Evolutionary conservation across 2,329 filamentous ascomycete genomes (phyloP).

Genomic region (Alternaria sp.): DNA sequence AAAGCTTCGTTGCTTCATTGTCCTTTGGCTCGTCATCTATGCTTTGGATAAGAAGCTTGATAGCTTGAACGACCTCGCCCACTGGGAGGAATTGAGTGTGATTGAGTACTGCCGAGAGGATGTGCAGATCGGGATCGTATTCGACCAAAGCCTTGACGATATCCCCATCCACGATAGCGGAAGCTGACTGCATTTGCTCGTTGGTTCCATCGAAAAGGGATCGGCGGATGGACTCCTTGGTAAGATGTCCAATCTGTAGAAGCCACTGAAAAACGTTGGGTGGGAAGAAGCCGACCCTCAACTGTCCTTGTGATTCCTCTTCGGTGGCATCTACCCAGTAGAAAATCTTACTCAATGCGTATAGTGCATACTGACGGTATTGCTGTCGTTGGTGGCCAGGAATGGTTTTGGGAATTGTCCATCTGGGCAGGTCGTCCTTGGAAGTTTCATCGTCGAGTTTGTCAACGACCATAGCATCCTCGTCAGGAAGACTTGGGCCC

Average conservation of each 20-base stretch:
- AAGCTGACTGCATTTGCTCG: constrained; percentile 53
- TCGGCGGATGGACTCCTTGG: constrained; percentile 53
- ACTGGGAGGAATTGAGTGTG: constrained; percentile 68
- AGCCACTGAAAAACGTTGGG: constrained; percentile 65
- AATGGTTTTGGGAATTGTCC: constrained; percentile 50
- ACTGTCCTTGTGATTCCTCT: constrained; percentile 18
- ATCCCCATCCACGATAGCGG: constrained; percentile 63
- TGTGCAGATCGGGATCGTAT: constrained; percentile 71
- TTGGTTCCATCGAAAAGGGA: constrained; percentile 41
- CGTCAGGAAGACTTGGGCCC: constrained; percentile 23
- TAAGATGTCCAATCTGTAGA: constrained; percentile 61
- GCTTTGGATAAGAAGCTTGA: constrained; percentile 72
- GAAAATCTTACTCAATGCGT: constrained; percentile 59
- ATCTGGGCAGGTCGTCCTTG: constrained; percentile 51
- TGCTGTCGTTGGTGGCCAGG: constrained; percentile 58
- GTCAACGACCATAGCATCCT: constrained; percentile 23
- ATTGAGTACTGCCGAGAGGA: constrained; percentile 70
- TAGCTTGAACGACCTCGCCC: constrained; percentile 69
- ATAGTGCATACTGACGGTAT: constrained; percentile 70
- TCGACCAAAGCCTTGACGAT: constrained; percentile 67
- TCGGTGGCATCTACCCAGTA: constrained; percentile 26
- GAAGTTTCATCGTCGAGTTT: constrained; percentile 21
- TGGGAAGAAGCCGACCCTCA: constrained; percentile 55
- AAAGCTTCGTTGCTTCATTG: constrained; percentile 48
- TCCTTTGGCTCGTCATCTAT: constrained; percentile 58